These are phyloP conservation scores for Aspergillus nidulans DNA, from an alignment of 495 filamentous ascomycete genomes.

Conservation along the genomic window DNA sequence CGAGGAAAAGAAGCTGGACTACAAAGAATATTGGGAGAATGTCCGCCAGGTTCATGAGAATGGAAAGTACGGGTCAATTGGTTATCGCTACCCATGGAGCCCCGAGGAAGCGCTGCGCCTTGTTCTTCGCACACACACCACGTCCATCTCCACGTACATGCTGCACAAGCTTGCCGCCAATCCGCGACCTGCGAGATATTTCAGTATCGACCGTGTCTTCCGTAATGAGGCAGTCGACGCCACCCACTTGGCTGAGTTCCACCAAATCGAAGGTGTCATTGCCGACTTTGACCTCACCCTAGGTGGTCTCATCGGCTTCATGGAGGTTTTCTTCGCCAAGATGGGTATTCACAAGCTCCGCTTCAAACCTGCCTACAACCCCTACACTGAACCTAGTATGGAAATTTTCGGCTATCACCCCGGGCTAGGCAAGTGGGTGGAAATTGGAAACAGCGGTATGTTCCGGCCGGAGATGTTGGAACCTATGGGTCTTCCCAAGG, in stretches of 20 bases:
- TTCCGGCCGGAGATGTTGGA: slow-evolving; percentile 96
- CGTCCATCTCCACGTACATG: slow-evolving; percentile 80
- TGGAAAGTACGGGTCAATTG: slow-evolving; percentile 88
- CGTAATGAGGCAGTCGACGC: slow-evolving; percentile 93
- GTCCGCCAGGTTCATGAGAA: slow-evolving; percentile 75
- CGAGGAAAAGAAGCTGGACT: slow-evolving; percentile 55
- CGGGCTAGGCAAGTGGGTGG: slow-evolving; percentile 84
- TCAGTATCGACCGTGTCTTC: slow-evolving; percentile 97
- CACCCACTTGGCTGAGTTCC: slow-evolving; percentile 96
- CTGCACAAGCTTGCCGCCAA: slow-evolving; percentile 81
- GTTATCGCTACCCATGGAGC: slow-evolving; percentile 91
- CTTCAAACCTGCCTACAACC: slow-evolving; percentile 98
- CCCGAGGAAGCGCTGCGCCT: slow-evolving; percentile 83
- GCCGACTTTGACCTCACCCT: slow-evolving; percentile 89
- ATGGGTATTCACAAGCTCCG: slow-evolving; percentile 86
- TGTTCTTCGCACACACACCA: slow-evolving; percentile 94
- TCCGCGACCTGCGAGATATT: slow-evolving; percentile 82
- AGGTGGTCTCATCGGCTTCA: slow-evolving; percentile 92
- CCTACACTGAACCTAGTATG: slow-evolving; percentile 97
- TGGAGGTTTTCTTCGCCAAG: slow-evolving; percentile 92
- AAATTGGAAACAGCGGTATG: slow-evolving; percentile 98
- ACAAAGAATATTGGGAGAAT: slow-evolving; percentile 82
- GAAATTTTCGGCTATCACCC: slow-evolving; percentile 93
- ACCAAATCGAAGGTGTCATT: slow-evolving; percentile 97
- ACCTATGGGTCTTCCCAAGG: slow-evolving; percentile 81